A percentile compares a stretch with the other conserved stretches of the same genome.
Conservation (phyloP, 139 green algal genomes). For the Ostreobium quekettii region DNA sequence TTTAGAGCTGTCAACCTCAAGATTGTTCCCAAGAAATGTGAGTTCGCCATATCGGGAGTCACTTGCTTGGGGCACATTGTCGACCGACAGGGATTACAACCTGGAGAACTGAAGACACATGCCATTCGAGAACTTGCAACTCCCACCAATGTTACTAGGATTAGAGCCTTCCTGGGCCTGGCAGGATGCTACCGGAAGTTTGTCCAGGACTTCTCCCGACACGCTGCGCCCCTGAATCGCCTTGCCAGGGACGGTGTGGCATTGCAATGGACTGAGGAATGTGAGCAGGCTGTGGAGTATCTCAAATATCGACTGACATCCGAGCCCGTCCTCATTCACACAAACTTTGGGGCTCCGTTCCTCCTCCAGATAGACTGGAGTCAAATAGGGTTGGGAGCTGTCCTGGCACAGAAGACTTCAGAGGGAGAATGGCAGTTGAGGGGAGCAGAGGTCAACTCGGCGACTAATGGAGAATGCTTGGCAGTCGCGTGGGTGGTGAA, state of each 20-base stretch:
- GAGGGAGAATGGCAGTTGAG: too few relatives aligned
- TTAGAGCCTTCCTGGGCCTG: conserved; percentile 24
- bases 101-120: conserved; percentile 17
- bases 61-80: conserved; percentile 22
- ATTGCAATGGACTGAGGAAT: conserved; percentile 14
- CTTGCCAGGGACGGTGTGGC: neutral
- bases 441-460: too few relatives aligned
- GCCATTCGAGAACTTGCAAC: conserved; percentile 7
- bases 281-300: conserved; percentile 19
- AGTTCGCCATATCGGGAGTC: conserved; percentile 1
- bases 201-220: conserved; percentile 18
- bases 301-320: conserved; percentile 18
- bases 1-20: conserved; percentile 17
- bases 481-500: too few relatives aligned
- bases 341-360: too few relatives aligned
- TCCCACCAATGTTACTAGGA: conserved; percentile 6
- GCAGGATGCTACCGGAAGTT: conserved; percentile 21
- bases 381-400: too few relatives aligned
- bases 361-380: too few relatives aligned
- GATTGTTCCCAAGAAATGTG: conserved; percentile 22
- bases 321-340: conserved; percentile 16
- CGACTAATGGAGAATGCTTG: too few relatives aligned
- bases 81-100: conserved; percentile 7
- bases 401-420: too few relatives aligned
- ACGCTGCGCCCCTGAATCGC: conserved; percentile 16